Conservation (phyloP, 2,329 filamentous ascomycete species). For the Myotisia sp. region DNA sequence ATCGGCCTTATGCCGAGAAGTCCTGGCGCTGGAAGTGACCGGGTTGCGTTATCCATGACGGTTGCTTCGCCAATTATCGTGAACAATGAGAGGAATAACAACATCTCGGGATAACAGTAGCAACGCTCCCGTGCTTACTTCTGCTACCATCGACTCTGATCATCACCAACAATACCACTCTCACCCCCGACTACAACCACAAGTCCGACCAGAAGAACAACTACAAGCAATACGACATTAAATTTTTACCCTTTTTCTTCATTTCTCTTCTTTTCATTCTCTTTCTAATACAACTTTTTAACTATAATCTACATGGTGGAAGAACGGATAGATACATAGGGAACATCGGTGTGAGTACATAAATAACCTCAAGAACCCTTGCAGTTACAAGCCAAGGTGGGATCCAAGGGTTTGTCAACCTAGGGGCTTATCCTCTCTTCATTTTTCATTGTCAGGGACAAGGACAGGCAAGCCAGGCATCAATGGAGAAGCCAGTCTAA, state of each 20-base stretch:
- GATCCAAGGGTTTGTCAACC: conserved; percentile 2
- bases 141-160: no score
- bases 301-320: no score
- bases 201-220: no score
- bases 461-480: no score
- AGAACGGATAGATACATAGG: conserved; percentile 1
- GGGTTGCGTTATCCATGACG: conserved; percentile 1
- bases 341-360: no score
- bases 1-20: conserved; percentile 4
- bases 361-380: conserved; percentile 2
- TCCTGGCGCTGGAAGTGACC: conserved; percentile 2
- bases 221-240: no score
- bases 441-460: not conserved
- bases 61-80: conserved; percentile 2
- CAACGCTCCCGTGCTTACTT: no score
- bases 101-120: no score
- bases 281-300: no score
- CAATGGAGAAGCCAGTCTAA: no score
- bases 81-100: conserved; percentile 2
- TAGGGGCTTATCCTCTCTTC: not conserved
- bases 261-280: no score
- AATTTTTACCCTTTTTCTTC: no score
- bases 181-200: not conserved
- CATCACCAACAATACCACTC: not conserved
- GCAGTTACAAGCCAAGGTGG: conserved; percentile 2